A percentile compares a stretch with the other conserved stretches of the same genome.
Evolutionary conservation across 2,329 filamentous ascomycete genomes (phyloP).

Genomic region (Cytospora chrysosperma): DNA sequence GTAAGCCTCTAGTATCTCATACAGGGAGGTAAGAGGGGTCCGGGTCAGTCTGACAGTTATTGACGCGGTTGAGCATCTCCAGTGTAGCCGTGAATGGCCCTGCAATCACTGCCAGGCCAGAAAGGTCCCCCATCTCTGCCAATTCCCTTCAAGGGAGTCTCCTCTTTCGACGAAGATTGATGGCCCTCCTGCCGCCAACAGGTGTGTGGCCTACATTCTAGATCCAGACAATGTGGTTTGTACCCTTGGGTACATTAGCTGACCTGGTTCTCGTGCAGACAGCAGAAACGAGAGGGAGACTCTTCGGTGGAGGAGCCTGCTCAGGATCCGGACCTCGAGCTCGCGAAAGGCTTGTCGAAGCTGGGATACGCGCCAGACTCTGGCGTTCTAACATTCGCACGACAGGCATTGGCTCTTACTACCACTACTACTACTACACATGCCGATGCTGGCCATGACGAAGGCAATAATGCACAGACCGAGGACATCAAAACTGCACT

Average conservation of each 20-base stretch:
- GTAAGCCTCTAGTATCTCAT: constrained; percentile 24
- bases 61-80: background rate
- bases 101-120: constrained; percentile 49
- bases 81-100: constrained; percentile 49
- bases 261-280: constrained; percentile 11
- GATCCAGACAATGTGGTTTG: background rate
- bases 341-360: constrained; percentile 1
- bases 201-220: background rate
- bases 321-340: background rate
- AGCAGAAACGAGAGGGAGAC: constrained; percentile 24
- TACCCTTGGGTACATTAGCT: background rate
- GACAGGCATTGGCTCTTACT: background rate
- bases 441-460: background rate
- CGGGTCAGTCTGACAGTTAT: background rate
- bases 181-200: background rate
- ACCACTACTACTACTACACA: background rate
- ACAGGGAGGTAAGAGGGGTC: background rate
- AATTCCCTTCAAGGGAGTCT: constrained; percentile 38
- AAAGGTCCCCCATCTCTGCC: constrained; percentile 47
- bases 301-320: background rate
- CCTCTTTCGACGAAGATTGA: background rate
- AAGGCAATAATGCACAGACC: constrained; percentile 21
- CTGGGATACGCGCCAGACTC: constrained; percentile 2
- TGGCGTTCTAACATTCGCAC: background rate
- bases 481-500: constrained; percentile 35